Conservation (phyloP, 805 yeast species). For the Schwanniomyces polymorphus region DNA sequence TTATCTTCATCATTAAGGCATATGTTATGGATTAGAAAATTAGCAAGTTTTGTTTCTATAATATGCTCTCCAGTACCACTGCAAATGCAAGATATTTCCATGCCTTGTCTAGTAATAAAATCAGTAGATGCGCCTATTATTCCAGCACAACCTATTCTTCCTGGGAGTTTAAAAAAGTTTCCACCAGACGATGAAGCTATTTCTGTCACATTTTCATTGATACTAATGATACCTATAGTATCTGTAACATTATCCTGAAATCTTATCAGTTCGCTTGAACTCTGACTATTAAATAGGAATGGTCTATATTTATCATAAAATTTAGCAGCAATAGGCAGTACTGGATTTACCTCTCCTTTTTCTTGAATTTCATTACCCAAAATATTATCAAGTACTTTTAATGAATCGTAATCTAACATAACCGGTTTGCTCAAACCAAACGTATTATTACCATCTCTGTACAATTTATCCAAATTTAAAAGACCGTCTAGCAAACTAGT, state of each 20-base stretch:
- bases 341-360: background rate
- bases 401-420: slow-evolving; percentile 16
- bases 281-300: background rate
- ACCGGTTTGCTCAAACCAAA: slow-evolving; percentile 38
- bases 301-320: slow-evolving; percentile 10
- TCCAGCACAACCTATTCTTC: slow-evolving; percentile 57
- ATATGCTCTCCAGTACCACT: slow-evolving; percentile 63
- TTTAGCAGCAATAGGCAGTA: slow-evolving; percentile 1
- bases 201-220: background rate
- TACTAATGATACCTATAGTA: slow-evolving; percentile 5
- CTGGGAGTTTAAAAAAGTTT: slow-evolving; percentile 47
- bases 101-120: slow-evolving; percentile 10
- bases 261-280: background rate
- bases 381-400: background rate
- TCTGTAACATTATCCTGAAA: slow-evolving; percentile 3
- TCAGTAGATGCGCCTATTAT: slow-evolving; percentile 47
- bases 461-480: slow-evolving; percentile 20
- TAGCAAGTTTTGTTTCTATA: slow-evolving; percentile 42
- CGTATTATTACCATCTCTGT: slow-evolving; percentile 6
- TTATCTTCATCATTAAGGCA: slow-evolving; percentile 14
- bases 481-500: slow-evolving; percentile 21
- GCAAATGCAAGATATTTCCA: slow-evolving; percentile 37
- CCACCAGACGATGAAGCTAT: slow-evolving; percentile 56
- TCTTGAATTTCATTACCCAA: background rate
- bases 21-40: slow-evolving; percentile 16